These are phyloP conservation scores for Xylaria multiplex DNA, from an alignment of 2,329 filamentous ascomycete genomes.

Conservation along the genomic window DNA sequence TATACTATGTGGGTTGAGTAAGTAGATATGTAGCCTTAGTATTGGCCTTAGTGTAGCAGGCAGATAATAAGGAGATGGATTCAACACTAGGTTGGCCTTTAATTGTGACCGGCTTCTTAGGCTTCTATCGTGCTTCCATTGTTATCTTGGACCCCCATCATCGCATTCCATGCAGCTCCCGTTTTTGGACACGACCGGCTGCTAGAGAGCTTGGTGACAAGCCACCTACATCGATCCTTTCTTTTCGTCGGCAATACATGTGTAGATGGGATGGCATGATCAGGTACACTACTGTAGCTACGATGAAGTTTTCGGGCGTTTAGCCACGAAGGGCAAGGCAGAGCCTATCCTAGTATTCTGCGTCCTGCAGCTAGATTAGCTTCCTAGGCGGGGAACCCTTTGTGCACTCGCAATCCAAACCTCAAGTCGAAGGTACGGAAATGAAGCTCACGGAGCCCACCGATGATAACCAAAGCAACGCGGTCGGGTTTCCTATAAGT, in stretches of 20 bases:
- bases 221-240: slow-evolving; percentile 32
- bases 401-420: slow-evolving; percentile 11
- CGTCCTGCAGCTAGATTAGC: slow-evolving; percentile 33
- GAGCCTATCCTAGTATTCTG: slow-evolving; percentile 22
- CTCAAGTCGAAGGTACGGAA: slow-evolving; percentile 10
- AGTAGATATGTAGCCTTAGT: slow-evolving; percentile 15
- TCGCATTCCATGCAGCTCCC: slow-evolving; percentile 50
- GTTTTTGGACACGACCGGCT: slow-evolving; percentile 45
- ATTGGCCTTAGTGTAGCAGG: slow-evolving; percentile 11
- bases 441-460: slow-evolving; percentile 24
- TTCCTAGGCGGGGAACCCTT: slow-evolving; percentile 13
- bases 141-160: slow-evolving; percentile 47
- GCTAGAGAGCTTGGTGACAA: slow-evolving; percentile 31
- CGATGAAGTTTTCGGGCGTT: slow-evolving; percentile 32
- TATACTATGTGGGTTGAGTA: slow-evolving; percentile 26
- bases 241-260: slow-evolving; percentile 18
- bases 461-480: slow-evolving; percentile 14
- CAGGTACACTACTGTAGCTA: slow-evolving; percentile 14
- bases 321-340: slow-evolving; percentile 33
- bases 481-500: background rate
- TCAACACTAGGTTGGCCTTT: background rate
- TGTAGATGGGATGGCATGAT: slow-evolving; percentile 16
- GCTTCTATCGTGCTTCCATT: slow-evolving; percentile 49
- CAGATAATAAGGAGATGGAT: slow-evolving; percentile 19
- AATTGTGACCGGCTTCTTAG: slow-evolving; percentile 19